Base-by-base conservation (phyloP, 495 filamentous ascomycete genomes). In the Annulohypoxylon stygium region DNA sequence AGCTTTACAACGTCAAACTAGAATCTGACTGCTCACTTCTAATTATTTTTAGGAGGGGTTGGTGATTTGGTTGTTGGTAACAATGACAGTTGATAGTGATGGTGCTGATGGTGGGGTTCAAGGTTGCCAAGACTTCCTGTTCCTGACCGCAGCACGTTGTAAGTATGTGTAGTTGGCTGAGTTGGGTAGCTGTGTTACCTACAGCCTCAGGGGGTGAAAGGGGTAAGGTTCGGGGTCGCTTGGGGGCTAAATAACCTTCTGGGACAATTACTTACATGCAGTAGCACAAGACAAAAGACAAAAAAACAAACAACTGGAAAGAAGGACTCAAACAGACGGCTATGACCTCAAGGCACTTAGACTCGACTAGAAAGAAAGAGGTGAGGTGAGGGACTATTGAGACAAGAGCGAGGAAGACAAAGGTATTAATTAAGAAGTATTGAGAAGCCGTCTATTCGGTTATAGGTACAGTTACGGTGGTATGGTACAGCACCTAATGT, bases 111-210 rank as follows among this genome's bases (percentile, higher is more conserved):
- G 66, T 74, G 71, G 66, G 61, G 71, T 69, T 51, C 11, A 53
- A 61, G 4, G 57, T 34, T 74, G 70, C 70, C 70, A 73, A 73
- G 70, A 73, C 50, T 65, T 61, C 9, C 60, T 14, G 70, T 69
- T 69, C 70, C 70, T 73, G 70, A 33, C 61, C 12, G 65, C 25
- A 57, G 65, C 65, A 68, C 65, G 65, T 69, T 51, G 18, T 5
- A 59, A 54, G 23, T 8, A 36, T 34, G 11, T 5, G 39, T 43
- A 43, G 39, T 39, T 10, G 36, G 34, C 45, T 47, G 39, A 14
- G 36, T 48, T 14, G 55, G 18, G 36, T 58, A 23, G 30, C 30
- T 39, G 59, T 55, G 50, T 57, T 57, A 57, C 67, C 61, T 41
- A 23, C 58, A 63, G 45, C 26, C 30, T 68, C 51, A 51, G 53